Evolutionary conservation across 116 monocot species (phyloP).

Genomic region (Cymodocea nodosa): DNA sequence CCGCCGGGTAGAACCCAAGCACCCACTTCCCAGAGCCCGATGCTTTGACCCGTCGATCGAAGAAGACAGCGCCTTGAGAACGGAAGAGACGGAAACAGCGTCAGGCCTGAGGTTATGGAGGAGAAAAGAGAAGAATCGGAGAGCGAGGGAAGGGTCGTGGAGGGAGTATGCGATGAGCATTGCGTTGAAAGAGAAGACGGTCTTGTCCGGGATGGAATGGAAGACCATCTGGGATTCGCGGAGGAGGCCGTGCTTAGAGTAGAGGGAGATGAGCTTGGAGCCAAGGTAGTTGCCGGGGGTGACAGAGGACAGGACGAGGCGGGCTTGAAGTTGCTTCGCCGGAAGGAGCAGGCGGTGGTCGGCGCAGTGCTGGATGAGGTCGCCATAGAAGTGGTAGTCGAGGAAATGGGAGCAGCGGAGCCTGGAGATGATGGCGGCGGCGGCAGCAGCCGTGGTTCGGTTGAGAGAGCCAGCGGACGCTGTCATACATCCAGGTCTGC

Average conservation of each 20-base stretch:
- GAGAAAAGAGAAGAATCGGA: conserved; percentile 29
- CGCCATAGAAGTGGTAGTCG: conserved; percentile 31
- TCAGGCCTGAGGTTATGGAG: conserved; percentile 21
- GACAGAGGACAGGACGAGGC: conserved; percentile 36
- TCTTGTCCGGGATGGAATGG: conserved; percentile 35
- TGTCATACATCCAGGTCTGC: no score
- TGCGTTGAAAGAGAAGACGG: conserved; percentile 59
- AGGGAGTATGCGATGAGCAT: conserved; percentile 52
- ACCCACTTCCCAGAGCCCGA: not conserved
- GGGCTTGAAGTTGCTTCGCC: conserved; percentile 44
- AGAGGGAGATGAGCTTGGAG: conserved; percentile 57
- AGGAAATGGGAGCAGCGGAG: not conserved
- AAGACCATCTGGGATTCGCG: conserved; percentile 40
- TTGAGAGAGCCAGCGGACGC: no score
- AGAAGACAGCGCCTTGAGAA: conserved; percentile 41
- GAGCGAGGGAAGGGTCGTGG: conserved; percentile 12
- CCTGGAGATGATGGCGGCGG: not conserved
- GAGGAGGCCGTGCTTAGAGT: conserved; percentile 38
- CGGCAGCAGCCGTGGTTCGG: not conserved
- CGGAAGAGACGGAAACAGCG: conserved; percentile 46
- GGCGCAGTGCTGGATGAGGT: conserved; percentile 50
- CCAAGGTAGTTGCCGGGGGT: conserved; percentile 55
- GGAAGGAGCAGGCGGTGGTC: conserved; percentile 19
- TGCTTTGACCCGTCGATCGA: not conserved
- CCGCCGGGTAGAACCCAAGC: not conserved